Evolutionary conservation across 2,329 filamentous ascomycete genomes (phyloP).

Genomic region (Fusarium annulatum): DNA sequence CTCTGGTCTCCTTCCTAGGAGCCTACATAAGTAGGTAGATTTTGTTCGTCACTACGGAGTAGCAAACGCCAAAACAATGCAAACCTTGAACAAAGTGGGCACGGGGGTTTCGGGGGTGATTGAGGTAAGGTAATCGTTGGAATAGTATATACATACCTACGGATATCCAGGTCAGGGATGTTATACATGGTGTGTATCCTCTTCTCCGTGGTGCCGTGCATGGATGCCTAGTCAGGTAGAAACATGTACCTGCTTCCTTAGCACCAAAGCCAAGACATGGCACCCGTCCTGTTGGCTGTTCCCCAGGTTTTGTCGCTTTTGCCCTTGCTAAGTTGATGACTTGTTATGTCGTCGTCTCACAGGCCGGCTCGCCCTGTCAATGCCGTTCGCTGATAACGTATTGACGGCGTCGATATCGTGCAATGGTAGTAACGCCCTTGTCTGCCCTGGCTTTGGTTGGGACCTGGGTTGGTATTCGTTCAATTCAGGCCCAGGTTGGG

Average conservation of each 20-base stretch:
- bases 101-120: slow-evolving; percentile 18
- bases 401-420: slow-evolving; percentile 25
- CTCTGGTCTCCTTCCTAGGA: not conserved
- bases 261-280: slow-evolving; percentile 40
- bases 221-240: slow-evolving; percentile 14
- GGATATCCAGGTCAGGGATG: slow-evolving; percentile 17
- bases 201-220: slow-evolving; percentile 4
- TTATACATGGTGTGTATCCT: not conserved
- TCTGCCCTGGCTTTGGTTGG: slow-evolving; percentile 33
- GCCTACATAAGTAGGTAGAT: not conserved
- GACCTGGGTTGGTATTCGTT: slow-evolving; percentile 15
- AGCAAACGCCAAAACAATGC: slow-evolving; percentile 9
- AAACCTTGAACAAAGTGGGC: slow-evolving; percentile 13
- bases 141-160: not conserved
- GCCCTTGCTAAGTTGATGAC: slow-evolving; percentile 2
- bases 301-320: slow-evolving; percentile 44
- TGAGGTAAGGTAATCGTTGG: slow-evolving; percentile 21
- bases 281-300: slow-evolving; percentile 39
- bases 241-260: slow-evolving; percentile 38
- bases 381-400: slow-evolving; percentile 14
- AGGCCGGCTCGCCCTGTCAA: slow-evolving; percentile 37
- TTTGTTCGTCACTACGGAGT: not conserved
- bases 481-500: slow-evolving; percentile 17
- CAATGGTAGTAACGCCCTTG: slow-evolving; percentile 28
- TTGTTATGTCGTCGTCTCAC: slow-evolving; percentile 31